Evolutionary conservation across 2,329 filamentous ascomycete genomes (phyloP).

Genomic region (Colletotrichum simmondsii): DNA sequence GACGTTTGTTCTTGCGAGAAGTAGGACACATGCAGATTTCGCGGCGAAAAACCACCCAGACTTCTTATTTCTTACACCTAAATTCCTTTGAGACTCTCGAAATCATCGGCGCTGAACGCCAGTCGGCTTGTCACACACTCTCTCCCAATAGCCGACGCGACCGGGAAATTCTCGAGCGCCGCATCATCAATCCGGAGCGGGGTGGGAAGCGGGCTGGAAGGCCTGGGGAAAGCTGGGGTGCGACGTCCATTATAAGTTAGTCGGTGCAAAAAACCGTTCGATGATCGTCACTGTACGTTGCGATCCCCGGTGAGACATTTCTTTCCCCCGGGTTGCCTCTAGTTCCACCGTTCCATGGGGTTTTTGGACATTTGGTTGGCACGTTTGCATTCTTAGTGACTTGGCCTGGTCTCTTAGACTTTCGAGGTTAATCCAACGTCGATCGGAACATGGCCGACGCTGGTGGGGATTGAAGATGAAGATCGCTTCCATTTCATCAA

Average conservation of each 20-base stretch:
- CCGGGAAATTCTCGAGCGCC: slow-evolving; percentile 28
- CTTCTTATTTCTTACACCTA: neutral
- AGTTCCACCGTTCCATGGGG: neutral
- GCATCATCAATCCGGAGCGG: neutral
- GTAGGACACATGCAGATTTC: neutral
- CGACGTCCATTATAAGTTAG: neutral
- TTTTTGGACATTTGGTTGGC: neutral
- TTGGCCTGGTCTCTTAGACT: neutral
- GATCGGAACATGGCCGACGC: neutral
- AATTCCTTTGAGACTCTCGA: too few species aligned
- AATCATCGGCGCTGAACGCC: neutral
- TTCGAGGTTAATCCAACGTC: slow-evolving; percentile 12
- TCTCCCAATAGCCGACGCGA: neutral
- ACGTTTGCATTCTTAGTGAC: neutral
- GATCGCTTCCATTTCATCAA: neutral
- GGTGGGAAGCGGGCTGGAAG: neutral
- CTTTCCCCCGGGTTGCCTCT: neutral
- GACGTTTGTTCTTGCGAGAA: neutral
- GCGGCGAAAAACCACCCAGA: neutral
- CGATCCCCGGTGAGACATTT: slow-evolving; percentile 19
- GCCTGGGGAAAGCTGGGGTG: neutral
- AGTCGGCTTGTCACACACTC: neutral
- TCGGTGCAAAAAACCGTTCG: neutral
- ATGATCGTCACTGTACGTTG: neutral
- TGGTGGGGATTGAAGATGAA: neutral